A percentile compares a stretch with the other conserved stretches of the same genome.
Conservation (phyloP, 2,329 filamentous ascomycete genomes). For the Fusarium euwallaceae region DNA sequence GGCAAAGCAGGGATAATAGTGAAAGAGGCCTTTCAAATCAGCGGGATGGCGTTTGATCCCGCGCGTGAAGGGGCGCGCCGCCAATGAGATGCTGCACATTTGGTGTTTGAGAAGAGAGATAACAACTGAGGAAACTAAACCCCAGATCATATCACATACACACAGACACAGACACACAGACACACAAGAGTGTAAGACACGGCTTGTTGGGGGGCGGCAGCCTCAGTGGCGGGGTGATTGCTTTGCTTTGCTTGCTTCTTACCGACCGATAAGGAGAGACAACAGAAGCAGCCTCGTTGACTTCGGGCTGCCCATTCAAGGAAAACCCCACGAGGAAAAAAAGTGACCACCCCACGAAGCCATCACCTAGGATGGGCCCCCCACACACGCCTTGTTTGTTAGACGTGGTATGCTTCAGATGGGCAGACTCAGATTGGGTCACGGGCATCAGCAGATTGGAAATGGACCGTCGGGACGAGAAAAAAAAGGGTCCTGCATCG, state of each 20-base stretch:
- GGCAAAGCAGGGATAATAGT: background rate
- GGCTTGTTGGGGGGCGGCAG: conserved; percentile 11
- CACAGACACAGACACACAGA: background rate
- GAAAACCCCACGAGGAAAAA: conserved; percentile 19
- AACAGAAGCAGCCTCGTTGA: background rate
- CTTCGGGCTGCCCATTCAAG: background rate
- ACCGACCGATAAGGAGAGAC: conserved; percentile 17
- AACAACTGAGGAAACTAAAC: conserved; percentile 34
- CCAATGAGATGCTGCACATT: conserved; percentile 17
- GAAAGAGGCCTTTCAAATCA: background rate
- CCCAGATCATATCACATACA: background rate
- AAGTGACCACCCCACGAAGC: conserved; percentile 7
- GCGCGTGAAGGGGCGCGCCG: background rate
- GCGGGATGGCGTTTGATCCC: conserved; percentile 27
- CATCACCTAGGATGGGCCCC: conserved; percentile 7
- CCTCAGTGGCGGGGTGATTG: conserved; percentile 20
- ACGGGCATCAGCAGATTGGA: conserved; percentile 24
- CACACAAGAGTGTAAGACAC: background rate
- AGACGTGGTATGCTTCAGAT: conserved; percentile 31
- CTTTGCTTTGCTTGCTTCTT: conserved; percentile 2
- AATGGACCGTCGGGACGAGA: conserved; percentile 3
- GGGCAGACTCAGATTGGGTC: conserved; percentile 20
- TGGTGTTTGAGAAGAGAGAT: conserved; percentile 16
- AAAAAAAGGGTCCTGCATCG: conserved; percentile 3
- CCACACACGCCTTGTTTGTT: conserved; percentile 24